Evolutionary conservation across 2,329 filamentous ascomycete genomes (phyloP).

Genomic region (Huntiella moniliformis): DNA sequence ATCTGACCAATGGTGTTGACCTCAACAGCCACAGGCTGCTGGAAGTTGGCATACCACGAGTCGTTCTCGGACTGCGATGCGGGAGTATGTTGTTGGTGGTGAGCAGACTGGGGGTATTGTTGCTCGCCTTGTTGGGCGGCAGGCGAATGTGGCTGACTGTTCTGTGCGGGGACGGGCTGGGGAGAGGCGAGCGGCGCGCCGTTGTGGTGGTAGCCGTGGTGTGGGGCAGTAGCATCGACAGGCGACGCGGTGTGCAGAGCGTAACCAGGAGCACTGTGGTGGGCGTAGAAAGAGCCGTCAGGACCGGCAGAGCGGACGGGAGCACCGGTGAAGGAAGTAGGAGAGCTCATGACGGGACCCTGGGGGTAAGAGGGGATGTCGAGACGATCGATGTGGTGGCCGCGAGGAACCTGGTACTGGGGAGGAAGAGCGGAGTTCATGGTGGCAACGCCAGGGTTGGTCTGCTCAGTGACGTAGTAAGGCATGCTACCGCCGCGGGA

Average conservation of each 20-base stretch:
- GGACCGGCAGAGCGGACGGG: slow-evolving; percentile 34
- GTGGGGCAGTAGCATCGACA: slow-evolving; percentile 20
- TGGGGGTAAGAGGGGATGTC: slow-evolving; percentile 29
- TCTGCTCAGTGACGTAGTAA: slow-evolving; percentile 42
- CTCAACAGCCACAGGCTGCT: slow-evolving; percentile 30
- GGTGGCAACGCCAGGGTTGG: slow-evolving; percentile 42
- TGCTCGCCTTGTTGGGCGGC: slow-evolving; percentile 14
- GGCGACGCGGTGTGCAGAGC: slow-evolving; percentile 29
- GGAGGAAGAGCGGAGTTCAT: slow-evolving; percentile 36
- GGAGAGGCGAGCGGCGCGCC: slow-evolving; percentile 14
- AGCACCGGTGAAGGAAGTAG: slow-evolving; percentile 36
- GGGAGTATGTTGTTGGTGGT: slow-evolving; percentile 15
- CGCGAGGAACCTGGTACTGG: slow-evolving; percentile 33
- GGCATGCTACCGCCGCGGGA: slow-evolving; percentile 30
- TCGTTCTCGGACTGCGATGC: slow-evolving; percentile 26
- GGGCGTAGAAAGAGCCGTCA: slow-evolving; percentile 38
- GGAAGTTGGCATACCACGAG: slow-evolving; percentile 36
- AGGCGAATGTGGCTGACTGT: slow-evolving; percentile 19
- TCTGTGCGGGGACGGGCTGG: slow-evolving; percentile 19
- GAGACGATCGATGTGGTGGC: slow-evolving; percentile 25
- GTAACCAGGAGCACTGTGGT: slow-evolving; percentile 30
- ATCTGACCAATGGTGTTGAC: slow-evolving; percentile 34
- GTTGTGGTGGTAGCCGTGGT: slow-evolving; percentile 16
- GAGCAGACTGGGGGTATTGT: slow-evolving; percentile 20
- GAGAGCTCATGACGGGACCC: slow-evolving; percentile 34